Evolutionary conservation across 331 rosid species (phyloP), one percentile per base, ranked within the genome.

Genomic region (Pyracantha coccinea): DNA sequence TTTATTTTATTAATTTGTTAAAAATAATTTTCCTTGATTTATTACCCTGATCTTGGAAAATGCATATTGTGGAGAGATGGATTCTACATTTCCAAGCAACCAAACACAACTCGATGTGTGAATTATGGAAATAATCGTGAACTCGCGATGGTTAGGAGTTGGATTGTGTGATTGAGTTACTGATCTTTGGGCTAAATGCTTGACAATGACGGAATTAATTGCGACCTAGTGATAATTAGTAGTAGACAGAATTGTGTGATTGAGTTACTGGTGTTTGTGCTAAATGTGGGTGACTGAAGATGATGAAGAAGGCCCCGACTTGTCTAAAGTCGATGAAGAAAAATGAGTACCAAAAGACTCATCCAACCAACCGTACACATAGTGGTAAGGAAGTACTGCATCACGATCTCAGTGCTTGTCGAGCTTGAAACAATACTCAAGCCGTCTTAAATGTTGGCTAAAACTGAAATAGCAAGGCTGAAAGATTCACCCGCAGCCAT

Each of bases 231-330:
- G 8, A 4, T 19, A 68, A 5, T 55, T 57, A 5, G 35, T 15
- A 17, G 69, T 41, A 38, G 45, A 11, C 11, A 21, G 44, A 54
- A 19, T 69, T 70, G 24, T 82, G 55, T 60, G 47, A 29, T 74
- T 73, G 54, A 41, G 53, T 65, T 54, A 17, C 66, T 77, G 74
- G 78, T 85, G 19, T n/a, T 80, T 16, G 66, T 69, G 72, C 32
- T 65, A 81, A 85, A 74, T 85, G 80, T 57, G 29, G 62, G 69
- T 33, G n/a, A n/a, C n/a, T n/a, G n/a, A n/a, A n/a, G n/a, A n/a
- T n/a, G n/a, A n/a, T n/a, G n/a, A n/a, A n/a, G n/a, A n/a, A n/a
- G n/a, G n/a, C n/a, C n/a, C n/a, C n/a, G n/a, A n/a, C n/a, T n/a
- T n/a, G n/a, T n/a, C n/a, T n/a, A n/a, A n/a, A n/a, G n/a, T n/a